Percentiles rank a stretch among this genome's conserved stretches.
phyloP scores from a whole-genome alignment of 1,284 basidiomycete species.

The Lentinus polychrous region DNA sequence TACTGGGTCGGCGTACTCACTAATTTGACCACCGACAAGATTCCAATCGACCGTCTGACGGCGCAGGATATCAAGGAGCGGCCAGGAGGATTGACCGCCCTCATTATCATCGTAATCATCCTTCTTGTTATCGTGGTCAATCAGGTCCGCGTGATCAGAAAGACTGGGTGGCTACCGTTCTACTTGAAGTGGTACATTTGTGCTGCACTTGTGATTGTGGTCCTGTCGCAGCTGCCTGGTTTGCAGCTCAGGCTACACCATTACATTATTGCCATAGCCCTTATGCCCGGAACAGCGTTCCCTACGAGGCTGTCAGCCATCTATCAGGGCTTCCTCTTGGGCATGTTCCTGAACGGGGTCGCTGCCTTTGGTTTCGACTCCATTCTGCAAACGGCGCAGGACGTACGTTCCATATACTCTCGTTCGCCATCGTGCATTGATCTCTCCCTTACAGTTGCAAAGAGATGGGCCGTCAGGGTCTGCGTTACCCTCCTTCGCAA shows the following conservation, averaged over 20 bases:
- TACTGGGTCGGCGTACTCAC: conserved; percentile 78
- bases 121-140: conserved; percentile 58
- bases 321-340: conserved; percentile 76
- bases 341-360: conserved; percentile 74
- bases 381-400: conserved; percentile 71
- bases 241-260: conserved; percentile 65
- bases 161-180: conserved; percentile 75
- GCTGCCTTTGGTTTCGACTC: conserved; percentile 78
- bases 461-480: conserved; percentile 71
- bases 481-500: conserved; percentile 64
- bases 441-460: conserved; percentile 43
- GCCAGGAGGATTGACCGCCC: conserved; percentile 64
- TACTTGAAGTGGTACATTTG: conserved; percentile 67
- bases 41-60: conserved; percentile 71
- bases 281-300: conserved; percentile 77
- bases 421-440: conserved; percentile 2
- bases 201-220: conserved; percentile 59
- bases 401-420: conserved; percentile 37
- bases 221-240: conserved; percentile 67
- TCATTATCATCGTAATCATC: conserved; percentile 66
- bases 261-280: conserved; percentile 69
- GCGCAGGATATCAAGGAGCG: conserved; percentile 63
- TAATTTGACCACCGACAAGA: conserved; percentile 58
- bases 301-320: conserved; percentile 75
- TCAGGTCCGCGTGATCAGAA: conserved; percentile 78